Evolutionary conservation across 352 stramenopile species (phyloP).

Genomic region (Phytopythium delawarense): DNA sequence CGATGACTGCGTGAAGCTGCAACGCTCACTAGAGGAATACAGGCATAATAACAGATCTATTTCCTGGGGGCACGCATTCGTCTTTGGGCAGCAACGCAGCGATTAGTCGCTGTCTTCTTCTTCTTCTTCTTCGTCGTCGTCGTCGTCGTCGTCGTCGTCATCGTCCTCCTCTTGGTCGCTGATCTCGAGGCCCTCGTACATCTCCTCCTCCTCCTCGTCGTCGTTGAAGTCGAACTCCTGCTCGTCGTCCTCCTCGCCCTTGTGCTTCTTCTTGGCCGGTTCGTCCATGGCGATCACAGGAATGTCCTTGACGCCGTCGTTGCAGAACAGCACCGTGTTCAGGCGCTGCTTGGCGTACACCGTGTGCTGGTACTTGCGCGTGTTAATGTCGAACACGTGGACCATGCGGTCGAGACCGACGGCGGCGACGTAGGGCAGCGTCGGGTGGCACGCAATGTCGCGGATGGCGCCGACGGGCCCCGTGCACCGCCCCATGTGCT

Average conservation of each 20-base stretch:
- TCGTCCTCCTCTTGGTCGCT: slow-evolving; percentile 54
- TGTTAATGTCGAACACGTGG: slow-evolving; percentile 90
- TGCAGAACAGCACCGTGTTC: slow-evolving; percentile 89
- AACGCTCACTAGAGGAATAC: background rate
- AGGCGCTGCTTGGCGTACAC: slow-evolving; percentile 88
- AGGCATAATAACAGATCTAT: slow-evolving; percentile 9
- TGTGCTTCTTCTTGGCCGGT: slow-evolving; percentile 48
- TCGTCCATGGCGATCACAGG: slow-evolving; percentile 23
- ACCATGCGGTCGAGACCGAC: slow-evolving; percentile 94
- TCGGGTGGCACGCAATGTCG: slow-evolving; percentile 87
- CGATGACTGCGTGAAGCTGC: background rate
- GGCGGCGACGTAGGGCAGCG: slow-evolving; percentile 84
- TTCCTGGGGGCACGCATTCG: background rate
- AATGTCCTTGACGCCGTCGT: slow-evolving; percentile 69
- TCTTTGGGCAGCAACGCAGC: background rate
- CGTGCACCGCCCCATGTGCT: slow-evolving; percentile 83
- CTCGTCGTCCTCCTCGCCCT: slow-evolving; percentile 32
- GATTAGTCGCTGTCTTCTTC: slow-evolving; percentile 33
- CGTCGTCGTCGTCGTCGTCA: slow-evolving; percentile 46
- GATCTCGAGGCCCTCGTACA: slow-evolving; percentile 83
- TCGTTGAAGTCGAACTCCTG: slow-evolving; percentile 42
- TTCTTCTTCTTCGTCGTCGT: slow-evolving; percentile 36
- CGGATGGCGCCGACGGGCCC: slow-evolving; percentile 89
- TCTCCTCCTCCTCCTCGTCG: slow-evolving; percentile 78
- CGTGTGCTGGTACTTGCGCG: slow-evolving; percentile 60